phyloP scores from a whole-genome alignment of 768 basidiomycete genomes.

The Amanita pallidorosea region DNA sequence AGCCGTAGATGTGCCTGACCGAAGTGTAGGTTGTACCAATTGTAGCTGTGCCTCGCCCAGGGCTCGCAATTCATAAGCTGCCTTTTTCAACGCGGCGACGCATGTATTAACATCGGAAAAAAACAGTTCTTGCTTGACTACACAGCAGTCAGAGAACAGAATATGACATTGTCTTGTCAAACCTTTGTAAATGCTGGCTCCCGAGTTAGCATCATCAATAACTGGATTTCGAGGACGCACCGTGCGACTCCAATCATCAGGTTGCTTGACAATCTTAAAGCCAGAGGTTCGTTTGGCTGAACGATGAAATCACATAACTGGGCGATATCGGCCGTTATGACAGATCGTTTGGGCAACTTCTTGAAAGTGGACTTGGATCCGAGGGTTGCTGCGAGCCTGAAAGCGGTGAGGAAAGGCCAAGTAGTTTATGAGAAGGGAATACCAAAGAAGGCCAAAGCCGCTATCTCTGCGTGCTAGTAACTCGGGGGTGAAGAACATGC shows the following conservation, averaged over 20 bases:
- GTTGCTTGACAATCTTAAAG: slow-evolving; percentile 79
- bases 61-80: slow-evolving; percentile 52
- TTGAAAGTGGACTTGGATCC: slow-evolving; percentile 83
- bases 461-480: slow-evolving; percentile 73
- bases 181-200: slow-evolving; percentile 34
- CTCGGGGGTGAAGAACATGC: slow-evolving; percentile 84
- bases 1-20: slow-evolving; percentile 27
- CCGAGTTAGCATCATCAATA: background rate
- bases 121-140: slow-evolving; percentile 82
- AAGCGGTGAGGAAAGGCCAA: background rate
- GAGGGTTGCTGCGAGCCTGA: slow-evolving; percentile 84
- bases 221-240: slow-evolving; percentile 24
- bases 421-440: background rate
- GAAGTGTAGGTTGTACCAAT: slow-evolving; percentile 56
- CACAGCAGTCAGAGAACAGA: background rate
- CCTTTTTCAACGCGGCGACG: slow-evolving; percentile 68
- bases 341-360: slow-evolving; percentile 72
- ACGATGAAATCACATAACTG: slow-evolving; percentile 75
- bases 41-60: slow-evolving; percentile 46
- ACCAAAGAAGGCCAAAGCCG: slow-evolving; percentile 88
- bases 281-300: slow-evolving; percentile 78
- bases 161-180: background rate
- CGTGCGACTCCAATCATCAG: slow-evolving; percentile 84
- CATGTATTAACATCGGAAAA: slow-evolving; percentile 71
- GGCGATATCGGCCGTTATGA: slow-evolving; percentile 76